These are phyloP conservation scores for Penicillium capsulatum DNA, from an alignment of 2,329 filamentous ascomycete species.

Conservation along the genomic window DNA sequence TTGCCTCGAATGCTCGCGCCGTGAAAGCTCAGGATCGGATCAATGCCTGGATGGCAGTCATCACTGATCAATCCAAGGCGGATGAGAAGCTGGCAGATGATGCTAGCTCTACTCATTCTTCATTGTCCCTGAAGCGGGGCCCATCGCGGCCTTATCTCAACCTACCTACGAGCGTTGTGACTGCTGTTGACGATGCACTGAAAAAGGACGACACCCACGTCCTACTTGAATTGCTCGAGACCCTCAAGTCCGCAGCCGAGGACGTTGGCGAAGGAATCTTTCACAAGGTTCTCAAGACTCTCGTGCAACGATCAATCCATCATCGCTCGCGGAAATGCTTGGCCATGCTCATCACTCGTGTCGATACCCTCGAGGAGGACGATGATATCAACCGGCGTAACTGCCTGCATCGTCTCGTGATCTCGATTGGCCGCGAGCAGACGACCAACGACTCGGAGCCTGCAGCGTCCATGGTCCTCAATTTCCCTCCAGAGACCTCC, in stretches of 20 bases:
- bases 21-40: conserved; percentile 61
- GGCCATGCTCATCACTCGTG: conserved; percentile 62
- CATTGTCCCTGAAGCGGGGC: conserved; percentile 68
- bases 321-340: conserved; percentile 72
- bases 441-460: conserved; percentile 52
- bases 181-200: conserved; percentile 41
- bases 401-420: conserved; percentile 86
- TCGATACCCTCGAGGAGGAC: conserved; percentile 72
- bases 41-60: conserved; percentile 84
- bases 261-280: conserved; percentile 62
- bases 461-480: conserved; percentile 50
- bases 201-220: conserved; percentile 41
- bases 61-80: conserved; percentile 48
- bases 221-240: conserved; percentile 51
- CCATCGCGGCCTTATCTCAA: conserved; percentile 71
- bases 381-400: conserved; percentile 94
- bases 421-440: conserved; percentile 78
- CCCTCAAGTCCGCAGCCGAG: conserved; percentile 53
- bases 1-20: conserved; percentile 69
- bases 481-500: conserved; percentile 53
- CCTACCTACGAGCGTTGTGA: conserved; percentile 56
- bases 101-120: conserved; percentile 63
- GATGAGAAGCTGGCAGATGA: conserved; percentile 76
- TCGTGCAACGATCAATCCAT: conserved; percentile 53
- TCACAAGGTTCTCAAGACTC: conserved; percentile 51